These are phyloP conservation scores for Vitis hybrid DNA, from an alignment of 177 flowering plant genomes.

Conservation along the genomic window DNA sequence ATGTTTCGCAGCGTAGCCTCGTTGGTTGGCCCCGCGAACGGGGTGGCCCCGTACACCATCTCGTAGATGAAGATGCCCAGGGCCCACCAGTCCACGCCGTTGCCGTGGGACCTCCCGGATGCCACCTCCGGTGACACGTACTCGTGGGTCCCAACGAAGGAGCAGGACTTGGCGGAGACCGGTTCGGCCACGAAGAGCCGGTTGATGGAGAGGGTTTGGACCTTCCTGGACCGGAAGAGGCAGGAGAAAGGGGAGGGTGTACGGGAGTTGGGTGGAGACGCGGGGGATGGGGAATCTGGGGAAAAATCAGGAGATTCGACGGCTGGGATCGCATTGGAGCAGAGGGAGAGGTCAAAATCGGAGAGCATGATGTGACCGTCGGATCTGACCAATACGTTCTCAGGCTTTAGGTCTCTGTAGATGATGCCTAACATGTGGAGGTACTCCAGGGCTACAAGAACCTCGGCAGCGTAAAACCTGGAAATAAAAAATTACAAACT, in stretches of 20 bases:
- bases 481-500: background rate
- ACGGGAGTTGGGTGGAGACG: slow-evolving; percentile 7
- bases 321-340: slow-evolving; percentile 67
- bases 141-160: slow-evolving; percentile 97
- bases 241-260: slow-evolving; percentile 26
- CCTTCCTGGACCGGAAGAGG: slow-evolving; percentile 58
- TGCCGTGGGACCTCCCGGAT: slow-evolving; percentile 76
- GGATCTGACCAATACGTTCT: slow-evolving; percentile 83
- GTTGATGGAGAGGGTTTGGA: slow-evolving; percentile 37
- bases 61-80: slow-evolving; percentile 86
- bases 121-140: slow-evolving; percentile 93
- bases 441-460: slow-evolving; percentile 83
- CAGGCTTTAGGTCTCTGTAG: slow-evolving; percentile 93
- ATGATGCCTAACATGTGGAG: slow-evolving; percentile 93
- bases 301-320: slow-evolving; percentile 50
- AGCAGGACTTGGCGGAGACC: slow-evolving; percentile 68
- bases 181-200: slow-evolving; percentile 85
- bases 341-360: slow-evolving; percentile 82
- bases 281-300: slow-evolving; percentile 20
- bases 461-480: slow-evolving; percentile 96
- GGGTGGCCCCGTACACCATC: slow-evolving; percentile 81
- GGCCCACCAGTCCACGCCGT: slow-evolving; percentile 98
- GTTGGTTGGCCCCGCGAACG: slow-evolving; percentile 64
- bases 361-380: slow-evolving; percentile 99
- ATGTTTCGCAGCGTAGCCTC: slow-evolving; percentile 67